phyloP scores from a whole-genome alignment of 2,329 filamentous ascomycete species.

The Monilinia laxa region DNA sequence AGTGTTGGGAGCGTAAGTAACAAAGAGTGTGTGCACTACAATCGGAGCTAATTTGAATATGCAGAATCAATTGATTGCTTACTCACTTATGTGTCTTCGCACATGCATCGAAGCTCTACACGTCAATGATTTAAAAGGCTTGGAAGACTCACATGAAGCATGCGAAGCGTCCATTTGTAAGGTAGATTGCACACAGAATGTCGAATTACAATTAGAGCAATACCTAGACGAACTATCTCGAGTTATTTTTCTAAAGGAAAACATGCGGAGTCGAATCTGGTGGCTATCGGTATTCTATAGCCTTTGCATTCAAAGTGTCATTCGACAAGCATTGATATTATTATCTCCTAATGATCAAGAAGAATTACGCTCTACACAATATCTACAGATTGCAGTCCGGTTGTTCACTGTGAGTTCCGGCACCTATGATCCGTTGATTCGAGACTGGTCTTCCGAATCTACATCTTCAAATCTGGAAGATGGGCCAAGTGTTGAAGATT shows the following conservation, averaged over 20 bases:
- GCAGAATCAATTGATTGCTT: constrained; percentile 31
- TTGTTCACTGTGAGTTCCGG: constrained; percentile 28
- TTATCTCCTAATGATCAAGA: neutral
- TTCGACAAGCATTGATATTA: constrained; percentile 22
- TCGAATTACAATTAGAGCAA: constrained; percentile 22
- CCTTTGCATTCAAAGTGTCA: constrained; percentile 27
- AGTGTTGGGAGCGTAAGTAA: constrained; percentile 11
- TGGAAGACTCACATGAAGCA: constrained; percentile 8
- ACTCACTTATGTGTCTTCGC: constrained; percentile 31
- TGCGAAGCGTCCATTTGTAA: constrained; percentile 23
- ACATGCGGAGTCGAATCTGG: constrained; percentile 25
- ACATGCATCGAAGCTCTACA: constrained; percentile 28
- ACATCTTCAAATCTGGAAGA: neutral
- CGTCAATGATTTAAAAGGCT: constrained; percentile 7
- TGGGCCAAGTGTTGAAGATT: constrained; percentile 15
- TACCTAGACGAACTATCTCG: constrained; percentile 28
- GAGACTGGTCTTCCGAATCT: constrained; percentile 14
- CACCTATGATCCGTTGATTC: constrained; percentile 19
- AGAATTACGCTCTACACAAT: constrained; percentile 1
- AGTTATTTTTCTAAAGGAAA: constrained; percentile 29
- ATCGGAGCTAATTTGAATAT: neutral
- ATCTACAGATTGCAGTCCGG: constrained; percentile 23
- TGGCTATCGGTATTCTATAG: constrained; percentile 31
- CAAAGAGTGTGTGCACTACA: too few species aligned
- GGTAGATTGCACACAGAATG: constrained; percentile 22